Evolutionary conservation across 2,329 filamentous ascomycete genomes (phyloP).

Genomic region (Colletotrichum tropicicola): DNA sequence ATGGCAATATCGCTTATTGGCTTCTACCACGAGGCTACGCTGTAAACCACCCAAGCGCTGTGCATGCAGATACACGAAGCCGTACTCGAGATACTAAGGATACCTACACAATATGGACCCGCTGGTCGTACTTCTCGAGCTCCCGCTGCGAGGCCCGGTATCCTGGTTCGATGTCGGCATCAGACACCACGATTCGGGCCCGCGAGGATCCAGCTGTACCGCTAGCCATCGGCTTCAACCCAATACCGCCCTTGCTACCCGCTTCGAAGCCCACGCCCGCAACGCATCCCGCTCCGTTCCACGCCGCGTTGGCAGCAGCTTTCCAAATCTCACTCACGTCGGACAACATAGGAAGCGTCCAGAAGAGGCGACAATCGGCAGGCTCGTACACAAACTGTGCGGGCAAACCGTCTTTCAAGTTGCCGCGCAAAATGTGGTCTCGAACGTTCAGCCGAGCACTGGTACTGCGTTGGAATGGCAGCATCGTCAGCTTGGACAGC

Average conservation of each 20-base stretch:
- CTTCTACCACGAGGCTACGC: no score
- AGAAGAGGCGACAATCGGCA: slow-evolving; percentile 61
- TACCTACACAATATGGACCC: slow-evolving; percentile 7
- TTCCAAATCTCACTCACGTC: slow-evolving; percentile 58
- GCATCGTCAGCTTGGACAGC: slow-evolving; percentile 39
- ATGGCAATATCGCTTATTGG: no score
- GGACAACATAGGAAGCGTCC: slow-evolving; percentile 55
- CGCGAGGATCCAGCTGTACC: background rate
- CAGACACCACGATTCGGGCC: background rate
- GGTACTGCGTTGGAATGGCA: slow-evolving; percentile 43
- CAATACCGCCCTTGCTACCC: background rate
- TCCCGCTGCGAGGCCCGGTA: background rate
- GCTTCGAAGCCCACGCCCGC: background rate
- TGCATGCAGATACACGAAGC: no score
- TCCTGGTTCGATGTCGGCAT: background rate
- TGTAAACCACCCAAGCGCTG: no score
- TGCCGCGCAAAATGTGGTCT: slow-evolving; percentile 45
- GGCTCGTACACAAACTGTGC: slow-evolving; percentile 58
- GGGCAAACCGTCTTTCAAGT: slow-evolving; percentile 49
- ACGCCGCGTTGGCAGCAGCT: slow-evolving; percentile 48
- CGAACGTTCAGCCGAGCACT: slow-evolving; percentile 46
- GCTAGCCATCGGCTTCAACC: background rate
- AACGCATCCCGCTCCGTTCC: slow-evolving; percentile 49
- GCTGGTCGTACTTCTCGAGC: slow-evolving; percentile 8
- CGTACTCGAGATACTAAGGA: no score